phyloP scores from a whole-genome alignment of 2,329 filamentous ascomycete genomes.

The Neurospora crassa region DNA sequence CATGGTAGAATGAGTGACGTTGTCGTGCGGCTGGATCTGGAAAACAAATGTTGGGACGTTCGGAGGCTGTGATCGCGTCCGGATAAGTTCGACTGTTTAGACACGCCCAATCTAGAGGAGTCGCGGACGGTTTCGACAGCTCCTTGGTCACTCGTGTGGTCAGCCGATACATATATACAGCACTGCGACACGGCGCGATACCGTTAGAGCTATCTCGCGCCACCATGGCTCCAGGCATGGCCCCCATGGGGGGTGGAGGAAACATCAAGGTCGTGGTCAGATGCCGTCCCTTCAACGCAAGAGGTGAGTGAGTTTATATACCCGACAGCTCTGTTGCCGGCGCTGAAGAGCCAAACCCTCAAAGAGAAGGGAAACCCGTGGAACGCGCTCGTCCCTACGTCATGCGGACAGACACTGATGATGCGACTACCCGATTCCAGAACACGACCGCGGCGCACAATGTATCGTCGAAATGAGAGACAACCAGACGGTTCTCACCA shows the following conservation, averaged over 20 bases:
- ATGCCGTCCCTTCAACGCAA: conserved; percentile 86
- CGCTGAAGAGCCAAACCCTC: background rate
- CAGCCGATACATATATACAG: background rate
- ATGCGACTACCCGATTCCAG: conserved; percentile 32
- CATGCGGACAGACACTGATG: conserved; percentile 4
- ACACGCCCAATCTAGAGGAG: background rate
- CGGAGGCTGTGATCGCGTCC: background rate
- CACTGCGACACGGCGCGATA: background rate
- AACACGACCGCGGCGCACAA: conserved; percentile 85
- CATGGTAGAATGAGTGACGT: background rate
- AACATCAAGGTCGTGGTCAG: conserved; percentile 99
- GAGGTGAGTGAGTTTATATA: conserved; percentile 51
- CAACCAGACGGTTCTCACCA: conserved; percentile 76
- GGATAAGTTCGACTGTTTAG: background rate
- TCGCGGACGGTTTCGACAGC: background rate
- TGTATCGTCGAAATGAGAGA: conserved; percentile 97
- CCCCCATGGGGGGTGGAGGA: conserved; percentile 64
- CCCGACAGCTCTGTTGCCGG: background rate
- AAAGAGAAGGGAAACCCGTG: background rate
- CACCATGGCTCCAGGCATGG: conserved; percentile 47
- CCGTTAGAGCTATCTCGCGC: background rate
- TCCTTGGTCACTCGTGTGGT: background rate
- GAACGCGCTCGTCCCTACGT: background rate
- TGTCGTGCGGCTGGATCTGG: background rate
- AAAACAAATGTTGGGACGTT: background rate